phyloP scores from a whole-genome alignment of 2,329 filamentous ascomycete species.

The Fusarium continuum region DNA sequence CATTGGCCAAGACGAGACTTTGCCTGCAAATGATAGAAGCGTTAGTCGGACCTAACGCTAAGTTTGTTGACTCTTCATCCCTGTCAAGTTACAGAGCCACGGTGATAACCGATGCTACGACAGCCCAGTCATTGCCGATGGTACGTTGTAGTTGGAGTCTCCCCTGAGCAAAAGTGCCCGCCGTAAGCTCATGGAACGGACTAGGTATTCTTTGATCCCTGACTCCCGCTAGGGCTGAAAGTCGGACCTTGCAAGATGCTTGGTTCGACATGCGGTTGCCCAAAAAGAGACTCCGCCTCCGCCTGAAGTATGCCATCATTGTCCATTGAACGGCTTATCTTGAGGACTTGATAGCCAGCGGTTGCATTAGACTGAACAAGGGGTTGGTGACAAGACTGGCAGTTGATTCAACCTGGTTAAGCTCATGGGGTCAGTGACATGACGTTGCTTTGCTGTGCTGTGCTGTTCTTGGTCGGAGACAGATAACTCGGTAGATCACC shows the following conservation, averaged over 20 bases:
- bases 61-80: neutral
- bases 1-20: conserved; percentile 9
- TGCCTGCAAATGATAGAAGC: conserved; percentile 4
- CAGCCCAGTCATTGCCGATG: neutral
- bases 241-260: conserved; percentile 16
- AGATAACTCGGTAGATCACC: neutral
- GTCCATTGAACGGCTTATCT: conserved; percentile 4
- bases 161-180: no score
- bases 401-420: neutral
- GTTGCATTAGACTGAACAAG: neutral
- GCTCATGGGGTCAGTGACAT: neutral
- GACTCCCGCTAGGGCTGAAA: conserved; percentile 28
- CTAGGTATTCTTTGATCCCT: neutral
- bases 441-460: neutral
- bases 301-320: conserved; percentile 3
- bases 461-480: neutral
- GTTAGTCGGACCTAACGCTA: neutral
- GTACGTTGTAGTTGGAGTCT: no score
- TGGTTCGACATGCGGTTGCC: conserved; percentile 1
- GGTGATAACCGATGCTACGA: conserved; percentile 27
- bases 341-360: neutral
- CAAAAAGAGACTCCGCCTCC: neutral
- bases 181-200: no score
- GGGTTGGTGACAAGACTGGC: neutral
- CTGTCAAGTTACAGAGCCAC: conserved; percentile 15